Percentiles rank a stretch among this genome's conserved stretches.
phyloP scores from a whole-genome alignment of 768 basidiomycete genomes.

The Naganishia randhawae region DNA sequence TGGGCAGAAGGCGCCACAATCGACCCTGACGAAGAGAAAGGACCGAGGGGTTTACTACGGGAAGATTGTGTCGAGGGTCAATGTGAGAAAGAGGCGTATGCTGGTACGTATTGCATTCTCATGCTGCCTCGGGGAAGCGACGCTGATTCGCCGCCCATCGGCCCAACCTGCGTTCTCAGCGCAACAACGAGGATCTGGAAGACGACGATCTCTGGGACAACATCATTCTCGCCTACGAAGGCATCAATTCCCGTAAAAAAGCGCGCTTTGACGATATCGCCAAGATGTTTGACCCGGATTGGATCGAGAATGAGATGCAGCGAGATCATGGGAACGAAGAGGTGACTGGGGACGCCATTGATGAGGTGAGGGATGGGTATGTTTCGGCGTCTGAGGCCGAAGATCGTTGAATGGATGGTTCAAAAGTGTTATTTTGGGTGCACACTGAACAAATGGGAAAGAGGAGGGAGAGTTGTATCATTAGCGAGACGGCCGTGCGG shows the following conservation, averaged over 20 bases:
- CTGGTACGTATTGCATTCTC: slow-evolving; percentile 2
- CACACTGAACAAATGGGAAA: background rate
- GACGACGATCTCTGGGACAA: slow-evolving; percentile 25
- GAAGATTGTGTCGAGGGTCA: slow-evolving; percentile 15
- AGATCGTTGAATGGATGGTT: background rate
- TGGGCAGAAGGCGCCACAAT: background rate
- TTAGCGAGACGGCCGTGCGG: background rate
- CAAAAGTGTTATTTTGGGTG: too few species aligned
- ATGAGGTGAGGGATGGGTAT: slow-evolving; percentile 7
- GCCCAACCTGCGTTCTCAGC: background rate
- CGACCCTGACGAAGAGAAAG: slow-evolving; percentile 20
- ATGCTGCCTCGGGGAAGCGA: background rate
- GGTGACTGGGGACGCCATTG: background rate
- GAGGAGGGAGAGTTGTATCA: background rate
- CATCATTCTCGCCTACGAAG: slow-evolving; percentile 19
- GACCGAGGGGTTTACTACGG: slow-evolving; percentile 24
- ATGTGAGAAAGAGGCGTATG: slow-evolving; percentile 24
- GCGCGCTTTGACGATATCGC: slow-evolving; percentile 20
- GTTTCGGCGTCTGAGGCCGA: slow-evolving; percentile 3
- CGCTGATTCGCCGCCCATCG: background rate
- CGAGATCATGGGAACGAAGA: slow-evolving; percentile 14
- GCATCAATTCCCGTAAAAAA: slow-evolving; percentile 15
- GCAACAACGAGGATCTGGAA: slow-evolving; percentile 22
- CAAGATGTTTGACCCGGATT: slow-evolving; percentile 20
- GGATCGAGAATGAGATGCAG: slow-evolving; percentile 23